Evolutionary conservation across 2,329 filamentous ascomycete species (phyloP).

Genomic region (Aspergillus persii): DNA sequence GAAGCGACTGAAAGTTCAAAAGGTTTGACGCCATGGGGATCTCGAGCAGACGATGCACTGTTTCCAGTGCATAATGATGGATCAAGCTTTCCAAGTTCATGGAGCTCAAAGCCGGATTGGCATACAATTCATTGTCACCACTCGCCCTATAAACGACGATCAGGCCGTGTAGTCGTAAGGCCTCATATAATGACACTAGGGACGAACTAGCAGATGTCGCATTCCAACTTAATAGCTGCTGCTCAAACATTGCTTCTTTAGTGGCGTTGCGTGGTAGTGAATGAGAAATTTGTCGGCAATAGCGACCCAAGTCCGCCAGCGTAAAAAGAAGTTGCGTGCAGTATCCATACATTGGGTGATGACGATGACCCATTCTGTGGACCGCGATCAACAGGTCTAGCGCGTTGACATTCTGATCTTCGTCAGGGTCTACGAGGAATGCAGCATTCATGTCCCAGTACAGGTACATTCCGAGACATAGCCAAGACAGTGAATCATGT

Average conservation of each 20-base stretch:
- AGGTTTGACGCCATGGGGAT: conserved; percentile 6
- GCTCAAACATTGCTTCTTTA: conserved; percentile 6
- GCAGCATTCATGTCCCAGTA: conserved; percentile 14
- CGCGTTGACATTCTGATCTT: not conserved
- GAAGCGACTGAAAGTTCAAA: conserved; percentile 12
- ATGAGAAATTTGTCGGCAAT: conserved; percentile 8
- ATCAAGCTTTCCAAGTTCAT: conserved; percentile 8
- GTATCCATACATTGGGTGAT: conserved; percentile 13
- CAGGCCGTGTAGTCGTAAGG: conserved; percentile 11
- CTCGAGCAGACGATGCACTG: conserved; percentile 6
- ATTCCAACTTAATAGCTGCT: not conserved
- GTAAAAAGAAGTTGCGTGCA: conserved; percentile 7
- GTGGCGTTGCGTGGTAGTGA: not conserved
- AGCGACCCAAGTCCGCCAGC: conserved; percentile 10
- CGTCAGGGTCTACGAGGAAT: conserved; percentile 8
- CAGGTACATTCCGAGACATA: conserved; percentile 8
- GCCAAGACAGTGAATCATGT: too few relatives aligned
- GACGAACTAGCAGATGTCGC: not conserved
- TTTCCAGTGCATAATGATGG: conserved; percentile 6
- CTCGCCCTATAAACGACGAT: conserved; percentile 9
- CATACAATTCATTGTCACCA: not conserved
- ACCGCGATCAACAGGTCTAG: conserved; percentile 5
- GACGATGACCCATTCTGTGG: conserved; percentile 5
- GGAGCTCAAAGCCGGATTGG: not conserved
- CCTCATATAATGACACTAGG: conserved; percentile 8